Evolutionary conservation across 2,329 filamentous ascomycete species (phyloP), one percentile per base, ranked within the genome.

Genomic region (Fusarium domesticum): DNA sequence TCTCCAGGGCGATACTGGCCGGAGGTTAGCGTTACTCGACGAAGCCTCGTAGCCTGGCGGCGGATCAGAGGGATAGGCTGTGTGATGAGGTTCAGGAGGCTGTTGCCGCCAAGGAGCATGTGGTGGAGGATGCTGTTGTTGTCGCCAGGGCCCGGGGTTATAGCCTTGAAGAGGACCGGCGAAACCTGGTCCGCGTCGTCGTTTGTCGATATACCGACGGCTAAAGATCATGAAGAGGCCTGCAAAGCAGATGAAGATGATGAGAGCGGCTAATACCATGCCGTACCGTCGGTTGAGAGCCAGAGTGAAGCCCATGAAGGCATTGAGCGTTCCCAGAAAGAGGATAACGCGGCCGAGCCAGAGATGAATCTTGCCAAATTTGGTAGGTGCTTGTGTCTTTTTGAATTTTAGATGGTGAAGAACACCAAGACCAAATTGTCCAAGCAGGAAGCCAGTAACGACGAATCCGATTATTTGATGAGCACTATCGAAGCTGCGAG

Each of bases 391-490:
- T 43, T 74, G 65, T 3, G 75, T 78, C 59, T 70, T 66, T 55
- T 72, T 75, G 60, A 70, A 80, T 30, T 75, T 67, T 36, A 70
- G 66, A 54, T 83, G 80, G 52, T 83, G 77, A 43, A 80, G 51
- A 49, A 77, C 68, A 19, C 81, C 81, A 12, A 84, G 60, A 2
- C 67, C 61, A 47, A 80, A 74, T 54, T 83, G 78, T 5, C 58
- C 65, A 14, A 84, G 60, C 39, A 82, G 63, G 38, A 76, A 70
- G 34, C 71, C 63, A 35, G 79, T 66, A 31, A 81, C 64, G 14
- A 83, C 58, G 44, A 80, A 68, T 7, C 81, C 81, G 44, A 85
- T 65, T 38, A 84, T 69, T 56, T 84, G 80, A 56, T 84, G 81
- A 7, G 70, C 64, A 1, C 71, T 71, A 35, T 70, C 71, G 62